Conservation (phyloP, 257 asterid species). For the Solanum virginianum region DNA sequence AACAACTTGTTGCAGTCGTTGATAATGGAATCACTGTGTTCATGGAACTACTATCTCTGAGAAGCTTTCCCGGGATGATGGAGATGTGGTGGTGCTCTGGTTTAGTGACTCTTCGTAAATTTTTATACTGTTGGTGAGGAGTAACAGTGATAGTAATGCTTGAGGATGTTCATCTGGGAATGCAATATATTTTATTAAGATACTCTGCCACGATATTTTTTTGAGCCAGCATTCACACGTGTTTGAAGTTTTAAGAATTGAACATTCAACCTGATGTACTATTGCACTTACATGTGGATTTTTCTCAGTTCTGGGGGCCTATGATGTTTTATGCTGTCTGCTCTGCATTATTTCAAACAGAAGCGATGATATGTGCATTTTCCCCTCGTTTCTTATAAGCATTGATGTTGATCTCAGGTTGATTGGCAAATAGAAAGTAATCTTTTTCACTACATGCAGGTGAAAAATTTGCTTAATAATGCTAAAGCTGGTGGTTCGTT, state of each 20-base stretch:
- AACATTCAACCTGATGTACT: not conserved
- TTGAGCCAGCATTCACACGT: not conserved
- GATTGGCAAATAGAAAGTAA: not conserved
- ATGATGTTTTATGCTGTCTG: not conserved
- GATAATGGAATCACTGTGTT: not conserved
- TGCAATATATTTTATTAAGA: not conserved
- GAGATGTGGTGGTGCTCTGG: not conserved
- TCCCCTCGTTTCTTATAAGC: not conserved
- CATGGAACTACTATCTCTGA: not conserved
- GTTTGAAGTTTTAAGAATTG: not conserved
- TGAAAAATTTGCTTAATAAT: constrained; percentile 67
- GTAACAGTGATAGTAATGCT: not conserved
- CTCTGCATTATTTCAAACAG: not conserved
- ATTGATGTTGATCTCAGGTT: not conserved
- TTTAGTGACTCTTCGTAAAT: not conserved
- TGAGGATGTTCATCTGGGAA: not conserved
- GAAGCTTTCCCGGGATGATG: not conserved
- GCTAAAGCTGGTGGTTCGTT: constrained; percentile 67
- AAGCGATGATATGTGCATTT: not conserved
- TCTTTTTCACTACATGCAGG: constrained; percentile 31
- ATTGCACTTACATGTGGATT: not conserved
- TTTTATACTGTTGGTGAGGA: not conserved
- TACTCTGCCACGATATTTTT: not conserved
- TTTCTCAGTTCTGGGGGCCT: not conserved
- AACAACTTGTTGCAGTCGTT: not conserved